Percentiles rank a stretch among this genome's conserved stretches.
Conservation (phyloP, 2,329 filamentous ascomycete genomes). For the Sclerotinia sclerotiorum region DNA sequence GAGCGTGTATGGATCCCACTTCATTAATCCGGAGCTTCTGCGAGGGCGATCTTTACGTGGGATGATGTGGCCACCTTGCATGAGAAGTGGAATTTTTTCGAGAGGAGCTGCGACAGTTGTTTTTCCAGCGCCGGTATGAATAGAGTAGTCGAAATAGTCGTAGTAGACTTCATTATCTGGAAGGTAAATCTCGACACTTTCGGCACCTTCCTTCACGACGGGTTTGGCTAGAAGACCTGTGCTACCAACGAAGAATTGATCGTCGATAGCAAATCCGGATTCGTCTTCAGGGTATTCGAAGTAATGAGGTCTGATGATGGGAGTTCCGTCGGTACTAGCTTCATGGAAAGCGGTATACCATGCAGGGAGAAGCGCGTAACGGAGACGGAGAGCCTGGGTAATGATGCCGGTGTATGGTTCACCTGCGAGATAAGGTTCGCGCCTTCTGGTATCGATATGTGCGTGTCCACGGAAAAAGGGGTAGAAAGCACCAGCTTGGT, state of each 20-base stretch:
- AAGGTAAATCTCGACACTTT: conserved; percentile 77
- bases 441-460: conserved; percentile 91
- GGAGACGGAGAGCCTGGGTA: conserved; percentile 79
- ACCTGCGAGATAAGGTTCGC: conserved; percentile 86
- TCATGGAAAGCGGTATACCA: conserved; percentile 98
- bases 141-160: conserved; percentile 88
- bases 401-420: conserved; percentile 86
- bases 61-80: conserved; percentile 91
- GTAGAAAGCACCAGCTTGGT: conserved; percentile 94
- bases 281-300: conserved; percentile 88
- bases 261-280: conserved; percentile 81
- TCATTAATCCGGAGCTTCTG: conserved; percentile 84
- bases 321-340: conserved; percentile 76
- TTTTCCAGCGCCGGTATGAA: conserved; percentile 69
- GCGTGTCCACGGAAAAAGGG: conserved; percentile 98
- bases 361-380: conserved; percentile 84
- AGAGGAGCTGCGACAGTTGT: conserved; percentile 72
- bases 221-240: conserved; percentile 93
- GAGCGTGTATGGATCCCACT: conserved; percentile 91
- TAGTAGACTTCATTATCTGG: conserved; percentile 89
- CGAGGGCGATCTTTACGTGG: conserved; percentile 85
- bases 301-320: conserved; percentile 88
- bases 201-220: conserved; percentile 73
- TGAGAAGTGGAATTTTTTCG: conserved; percentile 83
- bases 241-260: conserved; percentile 87